phyloP scores from a whole-genome alignment of 441 rosid genomes.

The Pelargonium fulgidum region DNA sequence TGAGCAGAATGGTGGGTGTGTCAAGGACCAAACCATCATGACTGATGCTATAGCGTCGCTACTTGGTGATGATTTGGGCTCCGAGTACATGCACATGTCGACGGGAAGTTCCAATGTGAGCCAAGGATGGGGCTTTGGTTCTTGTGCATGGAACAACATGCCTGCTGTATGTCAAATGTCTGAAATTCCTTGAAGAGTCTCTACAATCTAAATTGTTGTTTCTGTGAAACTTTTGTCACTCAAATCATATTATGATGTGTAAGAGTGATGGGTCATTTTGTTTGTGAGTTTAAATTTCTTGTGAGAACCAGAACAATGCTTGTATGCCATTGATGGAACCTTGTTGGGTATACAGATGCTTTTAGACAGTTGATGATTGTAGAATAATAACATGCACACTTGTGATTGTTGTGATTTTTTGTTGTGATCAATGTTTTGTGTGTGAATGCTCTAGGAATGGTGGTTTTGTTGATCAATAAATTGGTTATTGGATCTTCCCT shows the following conservation, averaged over 20 bases:
- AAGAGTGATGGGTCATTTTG: neutral
- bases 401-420: no score
- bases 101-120: conserved; percentile 38
- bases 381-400: no score
- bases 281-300: neutral
- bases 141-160: conserved; percentile 81
- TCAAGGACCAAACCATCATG: conserved; percentile 48
- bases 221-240: conserved; percentile 18
- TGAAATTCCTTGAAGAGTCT: conserved; percentile 48
- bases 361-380: no score
- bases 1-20: conserved; percentile 47
- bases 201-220: conserved; percentile 22
- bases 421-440: no score
- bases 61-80: conserved; percentile 66
- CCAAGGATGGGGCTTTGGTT: conserved; percentile 57
- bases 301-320: conserved; percentile 2
- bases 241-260: no score
- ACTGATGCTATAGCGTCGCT: conserved; percentile 56
- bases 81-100: conserved; percentile 49
- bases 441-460: no score
- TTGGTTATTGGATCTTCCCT: no score
- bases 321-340: neutral
- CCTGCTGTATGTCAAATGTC: conserved; percentile 75
- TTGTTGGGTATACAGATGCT: no score
- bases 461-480: no score